These are phyloP conservation scores for Trametopsis cervina DNA, from an alignment of 768 basidiomycete genomes.

Conservation along the genomic window DNA sequence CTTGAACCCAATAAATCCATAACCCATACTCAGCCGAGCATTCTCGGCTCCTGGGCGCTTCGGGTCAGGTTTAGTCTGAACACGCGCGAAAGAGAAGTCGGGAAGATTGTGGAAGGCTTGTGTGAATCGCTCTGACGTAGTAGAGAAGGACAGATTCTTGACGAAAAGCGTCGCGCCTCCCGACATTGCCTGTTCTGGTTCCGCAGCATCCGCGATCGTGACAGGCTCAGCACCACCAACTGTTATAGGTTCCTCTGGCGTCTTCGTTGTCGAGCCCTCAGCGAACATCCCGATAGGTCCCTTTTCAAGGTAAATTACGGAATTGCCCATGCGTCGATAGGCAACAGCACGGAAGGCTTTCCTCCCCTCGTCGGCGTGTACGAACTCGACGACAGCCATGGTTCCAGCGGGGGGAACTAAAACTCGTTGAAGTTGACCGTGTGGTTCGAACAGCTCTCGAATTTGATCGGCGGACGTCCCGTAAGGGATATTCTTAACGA, in stretches of 20 bases:
- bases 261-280: slow-evolving; percentile 5
- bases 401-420: slow-evolving; percentile 90
- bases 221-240: slow-evolving; percentile 26
- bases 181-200: slow-evolving; percentile 38
- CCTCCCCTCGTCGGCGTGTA: slow-evolving; percentile 59
- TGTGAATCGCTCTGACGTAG: slow-evolving; percentile 65
- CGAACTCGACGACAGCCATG: slow-evolving; percentile 86
- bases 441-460: slow-evolving; percentile 68
- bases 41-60: slow-evolving; percentile 41
- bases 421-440: slow-evolving; percentile 65
- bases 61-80: slow-evolving; percentile 88
- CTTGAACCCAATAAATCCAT: slow-evolving; percentile 92
- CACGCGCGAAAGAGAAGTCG: slow-evolving; percentile 77
- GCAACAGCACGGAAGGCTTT: slow-evolving; percentile 78
- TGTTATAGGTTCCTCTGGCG: slow-evolving; percentile 13
- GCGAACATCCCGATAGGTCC: slow-evolving; percentile 81
- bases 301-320: slow-evolving; percentile 88
- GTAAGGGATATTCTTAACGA: slow-evolving; percentile 96
- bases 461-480: slow-evolving; percentile 74
- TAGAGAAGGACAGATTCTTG: slow-evolving; percentile 95
- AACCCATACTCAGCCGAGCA: slow-evolving; percentile 82
- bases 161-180: slow-evolving; percentile 83
- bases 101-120: slow-evolving; percentile 69
- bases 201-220: slow-evolving; percentile 36
- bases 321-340: slow-evolving; percentile 84